A percentile compares a stretch with the other conserved stretches of the same genome.
phyloP scores from a whole-genome alignment of 2,329 filamentous ascomycete genomes.

The Sclerotinia borealis region DNA sequence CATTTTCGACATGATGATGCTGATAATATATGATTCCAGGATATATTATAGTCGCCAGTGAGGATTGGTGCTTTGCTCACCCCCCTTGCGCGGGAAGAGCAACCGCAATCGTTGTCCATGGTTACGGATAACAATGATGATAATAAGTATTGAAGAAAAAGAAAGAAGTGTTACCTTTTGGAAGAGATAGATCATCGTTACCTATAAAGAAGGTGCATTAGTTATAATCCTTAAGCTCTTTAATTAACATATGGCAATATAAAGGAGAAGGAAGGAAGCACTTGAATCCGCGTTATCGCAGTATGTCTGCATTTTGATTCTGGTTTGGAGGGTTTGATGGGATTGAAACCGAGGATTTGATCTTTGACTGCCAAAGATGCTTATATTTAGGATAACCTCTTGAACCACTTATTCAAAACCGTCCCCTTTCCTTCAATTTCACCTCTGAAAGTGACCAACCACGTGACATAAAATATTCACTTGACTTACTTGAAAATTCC shows the following conservation, averaged over 20 bases:
- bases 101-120: slow-evolving; percentile 10
- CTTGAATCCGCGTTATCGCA: not conserved
- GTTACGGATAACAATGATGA: slow-evolving; percentile 8
- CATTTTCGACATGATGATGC: not conserved
- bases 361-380: not conserved
- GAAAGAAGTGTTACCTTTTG: slow-evolving; percentile 46
- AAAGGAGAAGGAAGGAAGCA: slow-evolving; percentile 4
- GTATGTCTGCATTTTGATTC: not conserved
- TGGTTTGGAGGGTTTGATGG: not conserved
- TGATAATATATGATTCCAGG: slow-evolving; percentile 6
- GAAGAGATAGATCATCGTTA: slow-evolving; percentile 58
- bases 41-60: not conserved
- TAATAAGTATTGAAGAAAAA: slow-evolving; percentile 9
- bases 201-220: slow-evolving; percentile 35
- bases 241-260: not conserved
- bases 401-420: not conserved
- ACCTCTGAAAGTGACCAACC: not conserved
- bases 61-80: not conserved
- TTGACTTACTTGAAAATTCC: slow-evolving; percentile 43
- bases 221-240: slow-evolving; percentile 12
- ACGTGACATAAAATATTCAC: not conserved
- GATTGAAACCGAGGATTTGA: not conserved
- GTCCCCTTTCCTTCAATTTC: not conserved
- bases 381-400: not conserved
- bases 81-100: not conserved